Base-by-base conservation (phyloP, 331 rosid species). In the Malus hybrid region DNA sequence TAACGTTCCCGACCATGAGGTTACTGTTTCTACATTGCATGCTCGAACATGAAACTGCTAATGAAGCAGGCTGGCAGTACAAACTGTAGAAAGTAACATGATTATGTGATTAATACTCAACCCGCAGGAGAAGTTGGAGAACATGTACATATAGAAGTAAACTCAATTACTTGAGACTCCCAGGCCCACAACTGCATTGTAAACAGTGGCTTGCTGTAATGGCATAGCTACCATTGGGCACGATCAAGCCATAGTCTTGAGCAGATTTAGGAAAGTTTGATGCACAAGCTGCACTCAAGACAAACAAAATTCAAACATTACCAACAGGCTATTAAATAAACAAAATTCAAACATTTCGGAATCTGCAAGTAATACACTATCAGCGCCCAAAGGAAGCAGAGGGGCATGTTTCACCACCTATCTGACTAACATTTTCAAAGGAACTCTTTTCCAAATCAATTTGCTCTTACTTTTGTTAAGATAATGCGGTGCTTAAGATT, bases 171-270 rank as follows among this genome's bases (percentile, higher is more conserved):
- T 89, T 90, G 65, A 86, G 87, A 79, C 86, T 86, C 76, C 85
- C 89, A 0, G 99, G 97, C 71, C 98, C 99, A 65, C 99, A 95
- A 76, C 98, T 95, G 87, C 99, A 95, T 74, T 90, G 98, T 71
- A 95, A 88, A 52, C 99, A 95, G 65, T 95, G 99, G 12, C 99
- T 88, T 4, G 96, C 99, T 28, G 99, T 84, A 61, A 95, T 87
- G 69, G 97, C 91, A 79, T 90, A 95, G 77, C 99, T 95, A 64
- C 99, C 99, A 60, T 92, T 95, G 3, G 99, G 97, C 48, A 95
- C 99, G 34, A 95, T 93, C 82, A 95, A 86, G 61, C 96, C 95
- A 6, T 54, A 88, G 76, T 95, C 99, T 10, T 93, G 56, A 50
- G 98, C 82, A 71, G 61, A 84, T 59, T 82, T 82, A 1, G 98